These are phyloP conservation scores for Rhypophila decipiens DNA, from an alignment of 495 filamentous ascomycete genomes.

Conservation along the genomic window DNA sequence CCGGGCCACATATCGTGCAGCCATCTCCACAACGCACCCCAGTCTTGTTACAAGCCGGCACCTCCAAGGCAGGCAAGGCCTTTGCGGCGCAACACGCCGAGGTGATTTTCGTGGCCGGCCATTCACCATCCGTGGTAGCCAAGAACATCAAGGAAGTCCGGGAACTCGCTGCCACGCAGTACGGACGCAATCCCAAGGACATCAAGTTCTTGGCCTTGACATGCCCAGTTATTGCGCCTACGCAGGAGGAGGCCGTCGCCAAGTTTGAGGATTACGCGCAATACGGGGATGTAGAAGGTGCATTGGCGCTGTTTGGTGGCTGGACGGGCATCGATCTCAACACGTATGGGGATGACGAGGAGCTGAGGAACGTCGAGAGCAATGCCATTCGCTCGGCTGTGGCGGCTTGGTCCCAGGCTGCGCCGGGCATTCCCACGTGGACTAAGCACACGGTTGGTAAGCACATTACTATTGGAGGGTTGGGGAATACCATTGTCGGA, in stretches of 20 bases:
- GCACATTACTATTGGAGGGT: constrained; percentile 32
- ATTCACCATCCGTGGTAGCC: constrained; percentile 28
- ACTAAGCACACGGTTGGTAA: neutral
- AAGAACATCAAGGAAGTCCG: constrained; percentile 49
- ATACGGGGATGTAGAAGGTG: constrained; percentile 9
- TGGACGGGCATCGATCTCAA: neutral
- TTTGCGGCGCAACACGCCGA: constrained; percentile 51
- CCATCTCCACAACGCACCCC: constrained; percentile 51
- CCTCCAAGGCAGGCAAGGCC: constrained; percentile 47
- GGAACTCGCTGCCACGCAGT: constrained; percentile 39
- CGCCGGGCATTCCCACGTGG: neutral
- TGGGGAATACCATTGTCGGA: constrained; percentile 48
- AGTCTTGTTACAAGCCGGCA: constrained; percentile 50
- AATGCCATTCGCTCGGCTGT: neutral
- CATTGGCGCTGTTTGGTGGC: neutral
- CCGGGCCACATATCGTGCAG: constrained; percentile 48
- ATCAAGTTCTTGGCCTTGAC: constrained; percentile 51
- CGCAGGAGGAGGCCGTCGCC: constrained; percentile 42
- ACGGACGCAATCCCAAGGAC: constrained; percentile 35
- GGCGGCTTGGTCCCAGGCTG: neutral
- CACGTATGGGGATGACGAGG: neutral
- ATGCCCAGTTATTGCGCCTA: constrained; percentile 34
- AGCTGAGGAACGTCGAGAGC: neutral
- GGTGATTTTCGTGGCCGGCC: constrained; percentile 39
- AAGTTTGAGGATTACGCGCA: constrained; percentile 48